Base-by-base conservation (phyloP, 2,329 filamentous ascomycete species). In the Orbilia blumenaviensis region DNA sequence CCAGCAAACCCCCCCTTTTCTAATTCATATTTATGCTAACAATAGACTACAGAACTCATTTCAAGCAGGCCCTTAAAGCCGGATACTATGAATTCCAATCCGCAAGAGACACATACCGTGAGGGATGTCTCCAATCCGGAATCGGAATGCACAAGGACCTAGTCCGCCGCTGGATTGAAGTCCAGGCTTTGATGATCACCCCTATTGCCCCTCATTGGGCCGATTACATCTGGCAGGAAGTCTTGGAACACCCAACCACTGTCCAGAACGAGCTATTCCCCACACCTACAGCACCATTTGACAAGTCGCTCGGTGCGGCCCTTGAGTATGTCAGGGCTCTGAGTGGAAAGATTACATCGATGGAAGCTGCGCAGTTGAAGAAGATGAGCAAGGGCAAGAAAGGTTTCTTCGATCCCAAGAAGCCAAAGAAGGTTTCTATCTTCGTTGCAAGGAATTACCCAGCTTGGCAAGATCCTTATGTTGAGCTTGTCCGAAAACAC, bases 331-430 rank as follows among this genome's bases (percentile, higher is more conserved):
- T 97, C 77, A 89, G 91, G 79, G 84, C 83, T 27, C 94, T 88
- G 10, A 84, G 90, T 41, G 91, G 89, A 76, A 94, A 89, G 84
- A 93, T 98, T 84, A 93, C 91, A 78, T 92, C 91, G 27, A 92
- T 93, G 5, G 94, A 98, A 84, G 90, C 91, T 14, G 87, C 87
- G 72, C 92, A 93, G 83, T 85, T 91, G 79, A 97, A 96, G 88
- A 93, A 92, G 86, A 90, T 96, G 83, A 90, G 91, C 79, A 98
- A 98, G 86, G 95, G 94, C 84, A 97, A 97, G 85, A 87, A 89
- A 78, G 88, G 89, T 6, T 86, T 87, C 16, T 98, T 96, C 82
- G 94, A 99, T 83, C 93, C 94, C 41, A 93, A 92, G 84, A 91
- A 94, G 84, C 89, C 92, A 78, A 98, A 97, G 88, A 92, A 92